Base-by-base conservation (phyloP, 192 early-diverging fungal genomes). In the Backusella tarrabulga region DNA sequence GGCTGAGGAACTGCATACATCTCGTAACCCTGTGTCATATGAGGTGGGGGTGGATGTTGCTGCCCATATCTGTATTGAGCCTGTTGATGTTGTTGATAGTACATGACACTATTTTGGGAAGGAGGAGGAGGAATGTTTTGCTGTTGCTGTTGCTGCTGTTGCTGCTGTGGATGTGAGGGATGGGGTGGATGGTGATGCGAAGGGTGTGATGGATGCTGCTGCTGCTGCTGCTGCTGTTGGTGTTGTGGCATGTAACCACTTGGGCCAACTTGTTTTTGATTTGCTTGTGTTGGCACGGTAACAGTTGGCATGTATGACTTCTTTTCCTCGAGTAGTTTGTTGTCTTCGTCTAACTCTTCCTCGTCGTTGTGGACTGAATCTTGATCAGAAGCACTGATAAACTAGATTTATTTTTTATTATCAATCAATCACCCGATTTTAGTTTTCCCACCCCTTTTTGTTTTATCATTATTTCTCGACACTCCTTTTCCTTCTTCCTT, bases 121-220 rank as follows among this genome's bases (percentile, higher is more conserved):
- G 56, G 56, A 50, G 15, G 42, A 15, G 42, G 42, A 44, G 42
- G 42, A 14, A 17, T 14, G 23, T 81, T 77, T 46, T 67, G 77
- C 46, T 29, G 69, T 17, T 72, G 79, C 52, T 21, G 85, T 35
- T 81, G 79, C 36, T 56, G 68, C 17, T 79, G 76, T 71, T 44
- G 38, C 11, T 23, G 54, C 14, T 23, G 56, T 14, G 23, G 56
- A 63, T 63, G 56, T 63, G 56, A 26, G 14, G 56, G 23, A 29
- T 26, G 56, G 8, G 56, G 21, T 63, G 56, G 23, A 12, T 23
- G 56, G 14, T 63, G 56, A 63, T 63, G 56, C 12, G 56, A 26
- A 26, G 56, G 52, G 21, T n/a, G 52, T 54, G 32, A 56, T 56
- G 19, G 54, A 21, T 56, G 52, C 52, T 54, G 50, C 21, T 50